A percentile compares a stretch with the other conserved stretches of the same genome.
These are phyloP conservation scores for Torulaspora pretoriensis DNA, from an alignment of 1,139 yeast species.

Conservation along the genomic window DNA sequence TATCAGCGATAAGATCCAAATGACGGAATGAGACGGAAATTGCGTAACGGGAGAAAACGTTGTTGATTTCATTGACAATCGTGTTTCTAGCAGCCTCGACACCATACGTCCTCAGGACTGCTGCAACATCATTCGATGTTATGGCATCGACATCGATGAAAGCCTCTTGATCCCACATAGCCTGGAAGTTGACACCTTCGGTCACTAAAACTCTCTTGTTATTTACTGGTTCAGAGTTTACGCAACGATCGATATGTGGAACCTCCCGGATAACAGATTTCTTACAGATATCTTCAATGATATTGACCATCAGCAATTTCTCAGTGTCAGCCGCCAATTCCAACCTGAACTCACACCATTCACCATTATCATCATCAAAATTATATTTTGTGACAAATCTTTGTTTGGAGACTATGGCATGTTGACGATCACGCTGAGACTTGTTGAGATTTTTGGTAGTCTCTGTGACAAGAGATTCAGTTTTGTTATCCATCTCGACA, in stretches of 20 bases:
- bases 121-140: conserved; percentile 86
- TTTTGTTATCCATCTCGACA: conserved; percentile 36
- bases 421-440: conserved; percentile 77
- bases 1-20: conserved; percentile 93
- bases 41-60: conserved; percentile 95
- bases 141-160: conserved; percentile 85
- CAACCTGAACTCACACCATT: conserved; percentile 88
- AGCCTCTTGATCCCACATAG: conserved; percentile 98
- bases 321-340: conserved; percentile 83
- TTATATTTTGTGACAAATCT: conserved; percentile 71
- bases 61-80: conserved; percentile 90
- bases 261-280: conserved; percentile 90
- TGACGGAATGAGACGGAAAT: conserved; percentile 91
- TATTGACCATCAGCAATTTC: conserved; percentile 94
- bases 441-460: conserved; percentile 44
- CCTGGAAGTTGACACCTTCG: conserved; percentile 95
- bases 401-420: conserved; percentile 70
- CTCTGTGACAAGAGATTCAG: conserved; percentile 32
- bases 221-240: conserved; percentile 72
- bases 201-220: conserved; percentile 77
- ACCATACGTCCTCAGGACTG: conserved; percentile 89
- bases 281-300: conserved; percentile 88
- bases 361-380: conserved; percentile 84
- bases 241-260: conserved; percentile 86
- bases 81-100: conserved; percentile 99